Evolutionary conservation across 495 filamentous ascomycete species (phyloP), one percentile per base, ranked within the genome.

Genomic region (Parmelia sp.): DNA sequence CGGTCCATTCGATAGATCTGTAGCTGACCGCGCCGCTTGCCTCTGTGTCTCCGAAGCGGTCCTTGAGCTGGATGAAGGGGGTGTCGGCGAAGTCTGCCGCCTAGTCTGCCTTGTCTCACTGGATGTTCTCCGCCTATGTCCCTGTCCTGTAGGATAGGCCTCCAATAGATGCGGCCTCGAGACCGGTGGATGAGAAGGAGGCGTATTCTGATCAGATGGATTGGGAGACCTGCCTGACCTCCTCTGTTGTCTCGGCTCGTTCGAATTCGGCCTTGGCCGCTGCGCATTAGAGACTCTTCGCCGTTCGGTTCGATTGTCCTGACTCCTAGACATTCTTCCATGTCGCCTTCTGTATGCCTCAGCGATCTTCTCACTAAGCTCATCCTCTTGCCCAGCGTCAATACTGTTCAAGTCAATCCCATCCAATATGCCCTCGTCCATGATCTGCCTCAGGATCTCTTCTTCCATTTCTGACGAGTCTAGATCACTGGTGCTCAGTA

Each of bases 391-490:
- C 56, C 75, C 76, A 5, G 88, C 79, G 66, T 89, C 88, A 33
- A 96, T 82, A 66, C 90, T 89, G 70, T 91, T 84, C 60, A 95
- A 75, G 70, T 96, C 90, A 58, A 96, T 83, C 37, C 91, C 91
- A 67, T 96, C 89, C 60, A 96, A 72, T 58, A 96, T 73, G 0
- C 92, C 92, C 68, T 96, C 91, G 68, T 93, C 90, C 66, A 91
- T 83, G 58, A 96, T 96, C 74, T 94, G 90, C 45, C 88, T 81
- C 66, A 93, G 77, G 65, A 96, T 96, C 71, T 94, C 91, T 70
- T 93, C 90, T 72, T 95, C 87, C 71, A 94, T 81, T 62, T 91
- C 90, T 55, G 78, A 76, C 25, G 81, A 80, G 70, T 88, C 89
- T n/a, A 88, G 72, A 66, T 91, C 89, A 1, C 87, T 88, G 17